Evolutionary conservation across 768 basidiomycete genomes (phyloP).

Genomic region (Holtermanniella nyarrowii): DNA sequence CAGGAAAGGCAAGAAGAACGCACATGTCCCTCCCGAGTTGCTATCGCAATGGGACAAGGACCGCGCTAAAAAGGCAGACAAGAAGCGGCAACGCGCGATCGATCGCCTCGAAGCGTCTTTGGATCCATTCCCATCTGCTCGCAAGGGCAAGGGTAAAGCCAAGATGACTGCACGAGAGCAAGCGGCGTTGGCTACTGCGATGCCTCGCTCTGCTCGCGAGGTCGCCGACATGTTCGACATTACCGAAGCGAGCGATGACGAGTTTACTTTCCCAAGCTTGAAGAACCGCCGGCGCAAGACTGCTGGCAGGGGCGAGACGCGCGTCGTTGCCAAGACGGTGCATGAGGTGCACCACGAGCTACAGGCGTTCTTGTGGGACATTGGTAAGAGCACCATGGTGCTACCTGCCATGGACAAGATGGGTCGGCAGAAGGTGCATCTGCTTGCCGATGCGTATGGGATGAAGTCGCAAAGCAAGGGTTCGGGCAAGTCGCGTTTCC

Average conservation of each 20-base stretch:
- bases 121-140: conserved; percentile 49
- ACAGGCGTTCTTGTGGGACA: conserved; percentile 55
- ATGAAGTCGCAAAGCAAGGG: conserved; percentile 68
- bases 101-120: conserved; percentile 52
- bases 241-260: conserved; percentile 29
- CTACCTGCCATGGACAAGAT: conserved; percentile 71
- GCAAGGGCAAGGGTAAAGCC: conserved; percentile 45
- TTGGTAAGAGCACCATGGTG: conserved; percentile 50
- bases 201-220: conserved; percentile 26
- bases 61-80: conserved; percentile 68
- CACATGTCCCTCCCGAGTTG: conserved; percentile 50
- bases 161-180: conserved; percentile 42
- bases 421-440: conserved; percentile 63
- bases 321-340: conserved; percentile 1
- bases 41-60: conserved; percentile 68
- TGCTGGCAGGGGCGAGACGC: conserved; percentile 5
- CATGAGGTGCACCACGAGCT: conserved; percentile 46
- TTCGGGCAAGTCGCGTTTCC: conserved; percentile 58
- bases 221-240: conserved; percentile 60
- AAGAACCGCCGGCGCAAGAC: conserved; percentile 7
- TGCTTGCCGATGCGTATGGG: conserved; percentile 66
- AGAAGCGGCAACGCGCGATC: conserved; percentile 54
- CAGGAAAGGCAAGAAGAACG: conserved; percentile 46
- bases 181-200: conserved; percentile 25
- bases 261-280: conserved; percentile 9